These are phyloP conservation scores for Talaromyces islandicus DNA, from an alignment of 2,329 filamentous ascomycete genomes.

Conservation along the genomic window DNA sequence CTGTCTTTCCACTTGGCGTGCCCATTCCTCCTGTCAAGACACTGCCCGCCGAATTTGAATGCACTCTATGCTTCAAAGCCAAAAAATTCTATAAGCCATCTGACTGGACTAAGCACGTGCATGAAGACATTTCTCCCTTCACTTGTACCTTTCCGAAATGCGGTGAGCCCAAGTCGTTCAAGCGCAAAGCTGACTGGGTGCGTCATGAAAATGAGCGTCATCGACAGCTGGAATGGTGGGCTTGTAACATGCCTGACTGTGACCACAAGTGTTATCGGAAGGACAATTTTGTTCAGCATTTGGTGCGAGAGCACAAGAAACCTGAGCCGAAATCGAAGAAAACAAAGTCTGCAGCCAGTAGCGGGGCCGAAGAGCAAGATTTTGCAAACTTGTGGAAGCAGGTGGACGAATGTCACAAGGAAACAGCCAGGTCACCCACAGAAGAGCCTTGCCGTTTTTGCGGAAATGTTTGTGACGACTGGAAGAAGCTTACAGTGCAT, in stretches of 20 bases:
- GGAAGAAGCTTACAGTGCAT: conserved; percentile 94
- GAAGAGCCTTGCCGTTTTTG: conserved; percentile 86
- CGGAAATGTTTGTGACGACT: conserved; percentile 69
- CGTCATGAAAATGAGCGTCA: conserved; percentile 90
- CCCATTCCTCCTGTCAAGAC: conserved; percentile 71
- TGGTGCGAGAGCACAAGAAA: conserved; percentile 86
- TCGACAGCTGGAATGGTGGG: conserved; percentile 86
- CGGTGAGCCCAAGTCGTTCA: conserved; percentile 82
- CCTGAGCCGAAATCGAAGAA: conserved; percentile 71
- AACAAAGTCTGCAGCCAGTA: conserved; percentile 49
- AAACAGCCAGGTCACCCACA: conserved; percentile 59
- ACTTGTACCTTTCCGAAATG: conserved; percentile 85
- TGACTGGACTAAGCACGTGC: conserved; percentile 94
- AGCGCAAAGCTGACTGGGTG: conserved; percentile 93
- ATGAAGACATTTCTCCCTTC: conserved; percentile 89
- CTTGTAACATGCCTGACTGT: conserved; percentile 74
- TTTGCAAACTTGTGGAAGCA: conserved; percentile 66
- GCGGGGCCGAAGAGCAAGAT: conserved; percentile 14
- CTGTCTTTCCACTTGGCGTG: conserved; percentile 74
- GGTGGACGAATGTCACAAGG: conserved; percentile 69
- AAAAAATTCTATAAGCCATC: conserved; percentile 88
- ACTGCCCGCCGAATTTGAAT: conserved; percentile 84
- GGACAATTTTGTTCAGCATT: conserved; percentile 88
- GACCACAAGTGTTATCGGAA: conserved; percentile 77
- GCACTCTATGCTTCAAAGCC: conserved; percentile 74